Evolutionary conservation across 192 early-diverging fungal genomes (phyloP).

Genomic region (Linnemannia zychae): DNA sequence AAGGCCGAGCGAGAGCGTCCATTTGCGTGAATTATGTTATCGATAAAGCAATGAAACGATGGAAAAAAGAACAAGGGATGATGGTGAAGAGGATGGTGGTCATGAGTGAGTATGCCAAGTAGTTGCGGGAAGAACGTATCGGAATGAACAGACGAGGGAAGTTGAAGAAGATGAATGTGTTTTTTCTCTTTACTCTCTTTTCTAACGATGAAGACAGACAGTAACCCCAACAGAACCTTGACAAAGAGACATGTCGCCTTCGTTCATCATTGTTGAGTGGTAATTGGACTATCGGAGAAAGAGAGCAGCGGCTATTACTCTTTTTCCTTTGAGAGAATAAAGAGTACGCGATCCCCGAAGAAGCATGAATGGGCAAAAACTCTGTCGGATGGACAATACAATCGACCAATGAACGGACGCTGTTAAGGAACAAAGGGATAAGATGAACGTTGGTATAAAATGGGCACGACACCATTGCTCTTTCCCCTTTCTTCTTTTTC

Average conservation of each 20-base stretch:
- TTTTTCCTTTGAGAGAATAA: background rate
- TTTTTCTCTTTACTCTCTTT: background rate
- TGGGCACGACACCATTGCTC: background rate
- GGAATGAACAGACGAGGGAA: background rate
- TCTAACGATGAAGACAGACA: background rate
- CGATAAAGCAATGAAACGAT: background rate
- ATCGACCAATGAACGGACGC: background rate
- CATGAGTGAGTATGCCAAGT: background rate
- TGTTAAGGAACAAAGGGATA: background rate
- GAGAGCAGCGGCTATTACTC: background rate
- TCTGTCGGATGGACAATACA: background rate
- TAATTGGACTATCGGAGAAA: background rate
- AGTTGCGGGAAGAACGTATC: background rate
- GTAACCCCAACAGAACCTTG: slow-evolving; percentile 4
- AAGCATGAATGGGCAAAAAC: background rate
- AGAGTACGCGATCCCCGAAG: no score
- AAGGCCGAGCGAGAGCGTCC: background rate
- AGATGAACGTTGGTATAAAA: slow-evolving; percentile 2
- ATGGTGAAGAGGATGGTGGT: background rate
- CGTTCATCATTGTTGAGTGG: background rate
- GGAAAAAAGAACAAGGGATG: background rate
- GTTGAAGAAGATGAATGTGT: background rate
- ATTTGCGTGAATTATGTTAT: background rate
- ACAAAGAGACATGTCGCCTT: background rate
- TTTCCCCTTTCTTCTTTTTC: background rate